phyloP scores from a whole-genome alignment of 345 rosid genomes.

The Adansonia digitata region DNA sequence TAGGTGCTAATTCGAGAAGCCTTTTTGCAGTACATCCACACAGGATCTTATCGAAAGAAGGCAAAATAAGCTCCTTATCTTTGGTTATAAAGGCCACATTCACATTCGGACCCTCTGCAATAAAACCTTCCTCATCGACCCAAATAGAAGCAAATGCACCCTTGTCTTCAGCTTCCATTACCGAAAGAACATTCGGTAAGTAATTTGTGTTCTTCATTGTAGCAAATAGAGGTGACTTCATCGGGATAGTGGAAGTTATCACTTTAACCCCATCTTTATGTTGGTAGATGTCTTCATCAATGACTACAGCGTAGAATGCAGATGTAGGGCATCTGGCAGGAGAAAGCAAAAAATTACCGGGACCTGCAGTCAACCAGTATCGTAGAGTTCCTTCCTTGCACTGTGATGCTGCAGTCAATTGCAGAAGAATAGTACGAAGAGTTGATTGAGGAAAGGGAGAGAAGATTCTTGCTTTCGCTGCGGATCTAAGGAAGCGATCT shows the following conservation, averaged over 20 bases:
- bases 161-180: conserved; percentile 65
- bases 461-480: conserved; percentile 48
- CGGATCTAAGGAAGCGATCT: conserved; percentile 58
- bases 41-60: conserved; percentile 57
- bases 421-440: conserved; percentile 59
- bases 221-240: conserved; percentile 53
- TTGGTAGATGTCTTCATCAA: conserved; percentile 44
- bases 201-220: conserved; percentile 62
- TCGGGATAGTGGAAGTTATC: conserved; percentile 57
- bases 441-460: conserved; percentile 55
- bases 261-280: conserved; percentile 54
- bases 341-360: conserved; percentile 64
- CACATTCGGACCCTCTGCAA: conserved; percentile 69
- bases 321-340: conserved; percentile 51
- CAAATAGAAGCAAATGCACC: conserved; percentile 60
- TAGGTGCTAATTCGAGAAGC: conserved; percentile 54
- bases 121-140: conserved; percentile 52
- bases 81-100: conserved; percentile 55
- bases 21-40: conserved; percentile 67
- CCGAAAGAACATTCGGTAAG: conserved; percentile 53
- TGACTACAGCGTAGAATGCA: conserved; percentile 69
- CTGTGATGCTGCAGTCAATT: conserved; percentile 43
- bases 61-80: conserved; percentile 53
- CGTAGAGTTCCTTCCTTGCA: conserved; percentile 60
- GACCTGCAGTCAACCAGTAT: conserved; percentile 67